A percentile compares a stretch with the other conserved stretches of the same genome.
Conservation (phyloP, 2,329 filamentous ascomycete species). For the Calonectria crousiana region DNA sequence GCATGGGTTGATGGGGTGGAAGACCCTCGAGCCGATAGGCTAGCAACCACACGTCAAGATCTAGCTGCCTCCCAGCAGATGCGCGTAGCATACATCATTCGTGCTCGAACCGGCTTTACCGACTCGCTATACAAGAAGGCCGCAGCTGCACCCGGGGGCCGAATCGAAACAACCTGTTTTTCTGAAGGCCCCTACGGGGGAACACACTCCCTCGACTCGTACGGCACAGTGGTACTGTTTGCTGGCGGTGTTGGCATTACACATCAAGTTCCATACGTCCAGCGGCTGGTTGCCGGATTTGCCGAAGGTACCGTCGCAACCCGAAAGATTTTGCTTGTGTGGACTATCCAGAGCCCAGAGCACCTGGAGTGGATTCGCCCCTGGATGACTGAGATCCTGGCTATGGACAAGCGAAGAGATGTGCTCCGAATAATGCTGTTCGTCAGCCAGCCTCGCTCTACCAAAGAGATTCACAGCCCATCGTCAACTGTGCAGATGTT, state of each 20-base stretch:
- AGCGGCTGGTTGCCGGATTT: conserved; percentile 77
- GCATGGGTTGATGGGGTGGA: conserved; percentile 80
- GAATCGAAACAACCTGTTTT: conserved; percentile 72
- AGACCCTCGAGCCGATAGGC: conserved; percentile 62
- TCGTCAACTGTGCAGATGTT: conserved; percentile 87
- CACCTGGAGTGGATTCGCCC: conserved; percentile 87
- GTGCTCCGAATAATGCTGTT: conserved; percentile 83
- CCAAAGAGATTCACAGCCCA: conserved; percentile 84
- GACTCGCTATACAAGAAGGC: conserved; percentile 77
- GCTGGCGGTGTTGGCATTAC: conserved; percentile 86
- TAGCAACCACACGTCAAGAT: conserved; percentile 71
- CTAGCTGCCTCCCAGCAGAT: conserved; percentile 71
- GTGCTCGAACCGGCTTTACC: conserved; percentile 81
- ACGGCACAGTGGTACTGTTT: conserved; percentile 83
- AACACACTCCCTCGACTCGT: conserved; percentile 77
- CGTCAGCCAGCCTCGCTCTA: conserved; percentile 79
- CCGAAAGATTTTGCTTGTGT: conserved; percentile 79
- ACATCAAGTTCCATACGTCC: conserved; percentile 81
- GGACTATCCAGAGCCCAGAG: conserved; percentile 84
- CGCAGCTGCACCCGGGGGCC: conserved; percentile 69
- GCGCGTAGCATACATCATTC: conserved; percentile 78
- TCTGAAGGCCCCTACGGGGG: conserved; percentile 85
- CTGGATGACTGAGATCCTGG: conserved; percentile 85
- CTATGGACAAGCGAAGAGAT: conserved; percentile 80
- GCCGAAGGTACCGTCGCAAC: conserved; percentile 77